A percentile compares a stretch with the other conserved stretches of the same genome.
Conservation (phyloP, 2,329 filamentous ascomycete genomes). For the Colletotrichum sp. region DNA sequence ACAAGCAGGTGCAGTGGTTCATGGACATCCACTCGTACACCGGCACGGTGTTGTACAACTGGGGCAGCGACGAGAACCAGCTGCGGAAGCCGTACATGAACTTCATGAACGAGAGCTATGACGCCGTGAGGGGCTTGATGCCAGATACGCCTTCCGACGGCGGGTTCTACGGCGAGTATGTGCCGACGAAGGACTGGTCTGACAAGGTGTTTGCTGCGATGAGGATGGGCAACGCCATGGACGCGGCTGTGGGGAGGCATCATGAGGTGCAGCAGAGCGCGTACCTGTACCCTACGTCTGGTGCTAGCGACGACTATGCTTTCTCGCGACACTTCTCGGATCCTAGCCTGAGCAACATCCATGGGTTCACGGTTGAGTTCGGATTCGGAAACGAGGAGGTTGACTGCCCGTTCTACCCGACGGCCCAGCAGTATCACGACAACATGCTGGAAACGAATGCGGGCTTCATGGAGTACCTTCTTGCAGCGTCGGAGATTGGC, state of each 20-base stretch:
- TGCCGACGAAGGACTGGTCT: conserved; percentile 37
- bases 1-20: conserved; percentile 58
- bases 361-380: conserved; percentile 53
- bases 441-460: conserved; percentile 49
- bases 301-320: conserved; percentile 51
- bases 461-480: conserved; percentile 52
- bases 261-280: conserved; percentile 44
- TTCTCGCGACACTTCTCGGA: conserved; percentile 47
- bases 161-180: conserved; percentile 49
- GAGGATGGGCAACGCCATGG: conserved; percentile 44
- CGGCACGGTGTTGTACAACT: conserved; percentile 53
- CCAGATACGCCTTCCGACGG: conserved; percentile 36
- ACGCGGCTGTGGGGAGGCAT: conserved; percentile 35
- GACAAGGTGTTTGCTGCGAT: conserved; percentile 34
- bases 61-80: conserved; percentile 62
- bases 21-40: conserved; percentile 62
- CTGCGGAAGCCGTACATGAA: conserved; percentile 48
- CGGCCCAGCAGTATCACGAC: conserved; percentile 42
- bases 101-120: conserved; percentile 56
- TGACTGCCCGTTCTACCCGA: conserved; percentile 51
- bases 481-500: conserved; percentile 19
- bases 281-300: conserved; percentile 50
- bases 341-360: conserved; percentile 38
- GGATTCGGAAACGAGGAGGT: conserved; percentile 39
- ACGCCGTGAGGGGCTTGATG: conserved; percentile 53